Evolutionary conservation across 2,329 filamentous ascomycete genomes (phyloP).

Genomic region (Fusarium denticulatum): DNA sequence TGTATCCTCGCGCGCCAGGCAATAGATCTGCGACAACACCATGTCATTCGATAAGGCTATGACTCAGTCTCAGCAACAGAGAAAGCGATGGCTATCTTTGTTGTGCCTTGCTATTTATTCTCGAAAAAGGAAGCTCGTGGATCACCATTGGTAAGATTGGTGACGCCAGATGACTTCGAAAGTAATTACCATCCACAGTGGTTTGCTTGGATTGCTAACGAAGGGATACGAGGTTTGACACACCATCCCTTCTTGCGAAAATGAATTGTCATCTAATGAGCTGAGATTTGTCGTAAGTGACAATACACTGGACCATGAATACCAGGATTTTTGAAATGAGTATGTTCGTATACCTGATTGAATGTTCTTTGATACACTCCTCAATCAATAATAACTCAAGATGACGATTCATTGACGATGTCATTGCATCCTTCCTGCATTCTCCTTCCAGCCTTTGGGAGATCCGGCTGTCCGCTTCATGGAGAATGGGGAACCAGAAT

Average conservation of each 20-base stretch:
- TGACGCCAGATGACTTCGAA: neutral
- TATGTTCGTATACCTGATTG: neutral
- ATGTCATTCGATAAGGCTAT: neutral
- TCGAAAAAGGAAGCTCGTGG: neutral
- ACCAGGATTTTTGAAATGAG: neutral
- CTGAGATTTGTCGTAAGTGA: neutral
- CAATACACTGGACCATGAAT: neutral
- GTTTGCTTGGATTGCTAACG: neutral
- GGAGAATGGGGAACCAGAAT: neutral
- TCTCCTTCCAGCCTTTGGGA: neutral
- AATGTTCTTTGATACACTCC: neutral
- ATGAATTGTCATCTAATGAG: neutral
- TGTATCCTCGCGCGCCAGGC: neutral
- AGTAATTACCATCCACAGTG: neutral
- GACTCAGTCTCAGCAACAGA: neutral
- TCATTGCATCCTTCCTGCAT: conserved; percentile 5
- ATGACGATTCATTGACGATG: conserved; percentile 27
- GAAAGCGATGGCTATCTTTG: neutral
- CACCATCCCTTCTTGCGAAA: neutral
- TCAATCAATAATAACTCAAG: neutral
- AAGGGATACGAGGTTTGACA: neutral
- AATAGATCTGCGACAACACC: neutral
- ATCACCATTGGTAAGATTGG: neutral
- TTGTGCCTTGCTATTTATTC: neutral
- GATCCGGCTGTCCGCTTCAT: neutral